Evolutionary conservation across 208 protist genomes (phyloP).

Genomic region (Acanthamoeba lenticulata): DNA sequence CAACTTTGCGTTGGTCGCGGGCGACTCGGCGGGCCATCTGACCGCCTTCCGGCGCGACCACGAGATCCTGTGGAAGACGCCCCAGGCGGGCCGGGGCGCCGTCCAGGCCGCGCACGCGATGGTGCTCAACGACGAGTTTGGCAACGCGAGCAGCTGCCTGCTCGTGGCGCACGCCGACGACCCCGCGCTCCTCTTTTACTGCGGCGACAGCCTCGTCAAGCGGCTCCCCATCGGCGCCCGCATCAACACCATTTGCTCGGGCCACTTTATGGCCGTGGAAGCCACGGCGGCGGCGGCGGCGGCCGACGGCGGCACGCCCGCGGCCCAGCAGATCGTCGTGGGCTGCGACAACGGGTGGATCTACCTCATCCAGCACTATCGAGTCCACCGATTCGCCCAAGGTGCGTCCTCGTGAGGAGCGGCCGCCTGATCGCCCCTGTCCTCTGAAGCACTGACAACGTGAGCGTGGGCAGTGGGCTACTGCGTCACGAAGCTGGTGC

Average conservation of each 20-base stretch:
- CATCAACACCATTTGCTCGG: background rate
- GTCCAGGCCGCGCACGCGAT: background rate
- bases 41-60: background rate
- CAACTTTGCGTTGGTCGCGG: background rate
- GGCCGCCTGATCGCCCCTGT: background rate
- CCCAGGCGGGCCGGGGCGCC: background rate
- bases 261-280: background rate
- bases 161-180: background rate
- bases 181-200: background rate
- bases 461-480: background rate
- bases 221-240: background rate
- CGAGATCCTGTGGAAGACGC: background rate
- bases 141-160: background rate
- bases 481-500: background rate
- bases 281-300: background rate
- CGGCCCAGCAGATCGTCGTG: background rate
- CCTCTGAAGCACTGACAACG: background rate
- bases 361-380: slow-evolving; percentile 24
- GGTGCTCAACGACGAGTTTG: background rate
- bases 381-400: background rate
- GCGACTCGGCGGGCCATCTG: slow-evolving; percentile 2
- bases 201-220: background rate
- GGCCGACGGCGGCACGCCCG: too few relatives aligned
- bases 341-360: slow-evolving; percentile 38
- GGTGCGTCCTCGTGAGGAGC: background rate